Evolutionary conservation across 306 rosid genomes (phyloP).

Genomic region (Myrica gale): DNA sequence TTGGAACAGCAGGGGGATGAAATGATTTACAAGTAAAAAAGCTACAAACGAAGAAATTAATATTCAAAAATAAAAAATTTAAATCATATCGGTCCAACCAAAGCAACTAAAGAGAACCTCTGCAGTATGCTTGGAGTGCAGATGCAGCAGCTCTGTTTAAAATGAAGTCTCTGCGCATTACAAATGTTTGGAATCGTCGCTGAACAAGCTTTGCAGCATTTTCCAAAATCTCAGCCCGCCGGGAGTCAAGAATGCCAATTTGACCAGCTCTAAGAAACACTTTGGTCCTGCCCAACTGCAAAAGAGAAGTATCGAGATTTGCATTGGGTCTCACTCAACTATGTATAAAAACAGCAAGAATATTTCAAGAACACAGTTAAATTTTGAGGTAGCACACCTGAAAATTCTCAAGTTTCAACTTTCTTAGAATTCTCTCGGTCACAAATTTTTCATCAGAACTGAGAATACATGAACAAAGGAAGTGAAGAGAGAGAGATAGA

Average conservation of each 20-base stretch:
- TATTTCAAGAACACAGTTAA: constrained; percentile 11
- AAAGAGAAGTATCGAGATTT: constrained; percentile 1
- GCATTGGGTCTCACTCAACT: neutral
- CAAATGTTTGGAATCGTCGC: constrained; percentile 57
- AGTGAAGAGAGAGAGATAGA: neutral
- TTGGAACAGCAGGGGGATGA: neutral
- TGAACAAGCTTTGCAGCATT: constrained; percentile 79
- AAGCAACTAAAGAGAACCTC: constrained; percentile 53
- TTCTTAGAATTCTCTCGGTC: constrained; percentile 68
- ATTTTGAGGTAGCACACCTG: constrained; percentile 54
- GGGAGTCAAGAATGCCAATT: constrained; percentile 86
- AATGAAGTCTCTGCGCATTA: constrained; percentile 65
- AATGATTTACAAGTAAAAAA: neutral
- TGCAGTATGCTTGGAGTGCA: constrained; percentile 75
- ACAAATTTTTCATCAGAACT: constrained; percentile 74
- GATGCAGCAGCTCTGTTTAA: constrained; percentile 56
- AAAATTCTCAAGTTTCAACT: constrained; percentile 74
- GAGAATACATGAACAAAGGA: constrained; percentile 22
- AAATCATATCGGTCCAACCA: constrained; percentile 8
- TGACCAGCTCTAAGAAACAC: constrained; percentile 98
- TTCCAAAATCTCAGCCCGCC: constrained; percentile 84
- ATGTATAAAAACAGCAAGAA: neutral
- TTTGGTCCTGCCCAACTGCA: constrained; percentile 87
- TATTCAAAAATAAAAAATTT: neutral
- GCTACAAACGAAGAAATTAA: neutral